Percentiles rank a stretch among this genome's conserved stretches.
phyloP scores from a whole-genome alignment of 345 rosid genomes.

The Populus alba region DNA sequence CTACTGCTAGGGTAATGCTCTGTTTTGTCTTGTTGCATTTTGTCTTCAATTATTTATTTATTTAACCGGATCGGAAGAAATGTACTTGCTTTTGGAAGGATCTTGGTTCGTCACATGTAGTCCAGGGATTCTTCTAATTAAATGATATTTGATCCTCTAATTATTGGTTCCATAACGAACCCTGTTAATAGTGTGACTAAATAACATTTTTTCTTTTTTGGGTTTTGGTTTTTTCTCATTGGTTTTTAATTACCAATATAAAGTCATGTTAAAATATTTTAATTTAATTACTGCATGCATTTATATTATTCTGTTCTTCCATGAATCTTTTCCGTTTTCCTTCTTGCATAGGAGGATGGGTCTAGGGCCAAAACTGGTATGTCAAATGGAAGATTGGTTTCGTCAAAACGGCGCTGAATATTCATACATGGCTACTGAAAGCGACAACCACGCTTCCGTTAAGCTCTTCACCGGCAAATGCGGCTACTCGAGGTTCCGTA shows the following conservation, averaged over 20 bases:
- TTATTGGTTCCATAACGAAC: conserved; percentile 1
- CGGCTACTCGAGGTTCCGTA: conserved; percentile 88
- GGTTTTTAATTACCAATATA: neutral
- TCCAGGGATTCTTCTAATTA: neutral
- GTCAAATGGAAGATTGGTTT: conserved; percentile 77
- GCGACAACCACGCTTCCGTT: conserved; percentile 84
- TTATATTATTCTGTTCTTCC: neutral
- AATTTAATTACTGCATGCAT: neutral
- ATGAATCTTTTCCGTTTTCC: neutral
- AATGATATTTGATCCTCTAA: neutral
- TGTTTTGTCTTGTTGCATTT: neutral
- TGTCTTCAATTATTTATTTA: neutral
- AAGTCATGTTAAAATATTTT: neutral
- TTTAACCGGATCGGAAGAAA: neutral
- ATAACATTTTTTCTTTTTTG: neutral
- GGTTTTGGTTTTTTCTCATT: too few relatives aligned
- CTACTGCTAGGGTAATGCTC: neutral
- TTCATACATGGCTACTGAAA: conserved; percentile 89
- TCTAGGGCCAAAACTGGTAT: conserved; percentile 67
- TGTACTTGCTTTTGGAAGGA: neutral
- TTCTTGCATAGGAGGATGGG: conserved; percentile 74
- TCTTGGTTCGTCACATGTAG: neutral
- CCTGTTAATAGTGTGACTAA: neutral
- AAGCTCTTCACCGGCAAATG: conserved; percentile 83
- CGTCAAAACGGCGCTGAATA: conserved; percentile 74